Base-by-base conservation (phyloP, 2,329 filamentous ascomycete genomes). In the Didymella arachidicola region DNA sequence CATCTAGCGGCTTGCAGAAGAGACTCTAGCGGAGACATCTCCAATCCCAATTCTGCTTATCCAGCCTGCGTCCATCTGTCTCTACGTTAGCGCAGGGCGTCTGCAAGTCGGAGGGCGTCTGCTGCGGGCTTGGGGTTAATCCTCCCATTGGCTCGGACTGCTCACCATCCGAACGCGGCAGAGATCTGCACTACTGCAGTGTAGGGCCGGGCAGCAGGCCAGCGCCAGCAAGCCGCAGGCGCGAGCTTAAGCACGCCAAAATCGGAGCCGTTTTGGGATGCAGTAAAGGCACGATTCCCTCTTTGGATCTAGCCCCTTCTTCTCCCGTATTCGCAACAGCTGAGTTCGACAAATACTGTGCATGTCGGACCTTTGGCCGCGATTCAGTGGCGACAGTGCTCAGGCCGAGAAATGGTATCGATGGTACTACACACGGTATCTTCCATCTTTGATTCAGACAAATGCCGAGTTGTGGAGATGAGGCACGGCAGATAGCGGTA, bases 121-220 rank as follows among this genome's bases (percentile, higher is more conserved):
- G 30, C 25, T 14, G 50, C 25, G 6, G 49, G 30, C 42, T 43
- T 27, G 2, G 38, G 19, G 49, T 16, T 4, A 39, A 41, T 14
- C 16, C 18, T 49, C 45, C 45, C 14, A 53, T 53, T 58, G 56
- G 56, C 44, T 30, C 49, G 56, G 43, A 19, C 10, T 6, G 7
- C 7, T 6, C 12, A 0, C 43, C 30, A 19, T 49, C 44, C 56
- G 39, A 46, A 29, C 5, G 16, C 25, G 22, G 50, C 38, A 49
- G 45, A 19, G 44, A 53, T 47, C 51, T 19, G 19, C 41, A 18
- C 25, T 49, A 49, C 49, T 26, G 39, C 11, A 26, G 44, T 27
- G 36, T 12, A 18, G 12, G 36, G 36, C 36, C 11, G 36, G 36
- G 36, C 22, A 30, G 36, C 22, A 30, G 3, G 12, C 29, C 14